These are phyloP conservation scores for Kalmusia sp. DNA, from an alignment of 2,329 filamentous ascomycete genomes.

Conservation along the genomic window DNA sequence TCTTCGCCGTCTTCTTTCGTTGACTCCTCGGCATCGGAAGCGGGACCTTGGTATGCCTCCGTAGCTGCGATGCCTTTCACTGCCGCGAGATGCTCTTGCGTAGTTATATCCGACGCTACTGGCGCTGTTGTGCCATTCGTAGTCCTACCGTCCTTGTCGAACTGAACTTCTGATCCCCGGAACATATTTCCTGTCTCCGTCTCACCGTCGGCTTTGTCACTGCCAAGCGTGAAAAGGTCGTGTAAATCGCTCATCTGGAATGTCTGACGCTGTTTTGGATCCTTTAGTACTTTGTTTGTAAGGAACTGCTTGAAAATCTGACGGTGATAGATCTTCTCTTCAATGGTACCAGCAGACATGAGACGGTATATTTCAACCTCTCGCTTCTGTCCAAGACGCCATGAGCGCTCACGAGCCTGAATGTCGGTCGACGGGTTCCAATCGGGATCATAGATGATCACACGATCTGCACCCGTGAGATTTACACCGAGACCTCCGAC, in stretches of 20 bases:
- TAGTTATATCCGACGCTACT: slow-evolving; percentile 28
- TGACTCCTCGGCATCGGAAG: slow-evolving; percentile 31
- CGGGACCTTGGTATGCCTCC: slow-evolving; percentile 50
- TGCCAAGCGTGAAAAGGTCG: slow-evolving; percentile 84
- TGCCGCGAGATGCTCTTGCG: slow-evolving; percentile 35
- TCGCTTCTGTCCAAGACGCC: slow-evolving; percentile 92
- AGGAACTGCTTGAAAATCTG: slow-evolving; percentile 99
- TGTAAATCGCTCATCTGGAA: slow-evolving; percentile 91
- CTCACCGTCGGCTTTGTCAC: slow-evolving; percentile 66
- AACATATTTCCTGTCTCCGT: slow-evolving; percentile 89
- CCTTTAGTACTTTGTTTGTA: slow-evolving; percentile 93
- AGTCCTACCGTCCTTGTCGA: slow-evolving; percentile 46
- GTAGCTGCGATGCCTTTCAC: slow-evolving; percentile 53
- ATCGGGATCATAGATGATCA: slow-evolving; percentile 98
- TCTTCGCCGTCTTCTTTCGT: slow-evolving; percentile 20
- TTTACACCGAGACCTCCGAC: slow-evolving; percentile 95
- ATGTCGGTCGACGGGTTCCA: slow-evolving; percentile 98
- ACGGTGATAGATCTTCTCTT: slow-evolving; percentile 98
- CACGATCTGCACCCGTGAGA: slow-evolving; percentile 89
- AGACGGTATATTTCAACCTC: slow-evolving; percentile 96
- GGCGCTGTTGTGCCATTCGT: slow-evolving; percentile 15
- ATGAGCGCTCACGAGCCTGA: slow-evolving; percentile 93
- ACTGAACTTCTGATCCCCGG: slow-evolving; percentile 81
- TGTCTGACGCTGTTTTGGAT: slow-evolving; percentile 90
- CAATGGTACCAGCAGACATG: slow-evolving; percentile 98